These are phyloP conservation scores for Fonticula alba DNA, from an alignment of 78 protist species.

Conservation along the genomic window DNA sequence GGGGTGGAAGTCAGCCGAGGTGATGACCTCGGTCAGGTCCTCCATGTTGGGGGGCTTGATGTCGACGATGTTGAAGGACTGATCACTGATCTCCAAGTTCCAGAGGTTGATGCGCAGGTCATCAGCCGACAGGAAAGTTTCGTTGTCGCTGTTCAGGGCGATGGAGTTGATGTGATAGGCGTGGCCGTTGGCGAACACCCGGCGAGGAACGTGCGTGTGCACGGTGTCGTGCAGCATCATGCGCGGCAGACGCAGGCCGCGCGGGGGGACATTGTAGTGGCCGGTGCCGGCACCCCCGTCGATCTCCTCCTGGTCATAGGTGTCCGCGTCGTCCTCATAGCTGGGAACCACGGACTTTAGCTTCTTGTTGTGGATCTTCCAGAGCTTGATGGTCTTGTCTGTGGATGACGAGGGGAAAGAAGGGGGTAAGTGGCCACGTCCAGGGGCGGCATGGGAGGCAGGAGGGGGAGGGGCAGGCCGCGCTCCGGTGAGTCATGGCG, in stretches of 20 bases:
- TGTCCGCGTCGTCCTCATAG: background rate
- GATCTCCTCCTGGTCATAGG: conserved; percentile 4
- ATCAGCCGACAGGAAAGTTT: conserved; percentile 78
- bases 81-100: conserved; percentile 46
- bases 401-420: background rate
- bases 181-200: conserved; percentile 81
- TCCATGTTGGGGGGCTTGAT: conserved; percentile 93
- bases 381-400: conserved; percentile 94
- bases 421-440: too few relatives aligned
- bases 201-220: conserved; percentile 15
- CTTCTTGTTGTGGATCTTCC: conserved; percentile 69
- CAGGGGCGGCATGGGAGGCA: background rate
- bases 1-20: conserved; percentile 85
- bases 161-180: conserved; percentile 92
- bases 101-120: conserved; percentile 93
- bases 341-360: background rate
- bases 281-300: conserved; percentile 8
- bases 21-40: conserved; percentile 89
- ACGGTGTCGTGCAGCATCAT: background rate
- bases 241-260: background rate
- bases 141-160: conserved; percentile 48
- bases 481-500: background rate
- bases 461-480: background rate
- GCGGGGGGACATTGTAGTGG: background rate
- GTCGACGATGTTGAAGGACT: conserved; percentile 83